These are phyloP conservation scores for Guillardia theta DNA, from an alignment of 78 protist species.

Conservation along the genomic window DNA sequence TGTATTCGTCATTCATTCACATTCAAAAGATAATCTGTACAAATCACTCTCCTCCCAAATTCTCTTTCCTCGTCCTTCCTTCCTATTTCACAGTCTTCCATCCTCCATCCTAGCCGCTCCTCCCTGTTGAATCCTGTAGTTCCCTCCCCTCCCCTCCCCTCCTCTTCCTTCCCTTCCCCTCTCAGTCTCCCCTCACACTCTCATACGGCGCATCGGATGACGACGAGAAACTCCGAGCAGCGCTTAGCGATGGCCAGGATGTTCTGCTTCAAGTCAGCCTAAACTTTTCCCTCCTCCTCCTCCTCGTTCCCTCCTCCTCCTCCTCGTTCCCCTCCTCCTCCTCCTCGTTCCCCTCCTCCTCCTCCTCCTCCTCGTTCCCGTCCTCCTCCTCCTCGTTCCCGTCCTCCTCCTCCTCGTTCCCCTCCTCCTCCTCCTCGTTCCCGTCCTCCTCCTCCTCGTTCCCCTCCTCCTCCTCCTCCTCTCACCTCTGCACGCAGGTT, in stretches of 20 bases:
- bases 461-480: not conserved
- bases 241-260: not conserved
- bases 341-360: not conserved
- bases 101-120: not conserved
- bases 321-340: not conserved
- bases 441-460: not conserved
- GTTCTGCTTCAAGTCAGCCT: too few species aligned
- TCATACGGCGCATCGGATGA: too few species aligned
- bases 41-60: not conserved
- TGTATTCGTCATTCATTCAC: too few species aligned
- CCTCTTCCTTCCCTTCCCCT: too few species aligned
- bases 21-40: too few species aligned
- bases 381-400: too few species aligned
- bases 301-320: not conserved
- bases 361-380: not conserved
- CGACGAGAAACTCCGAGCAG: not conserved
- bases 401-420: not conserved
- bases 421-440: not conserved
- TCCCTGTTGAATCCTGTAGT: not conserved
- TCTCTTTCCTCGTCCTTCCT: not conserved
- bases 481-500: not conserved
- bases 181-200: too few species aligned
- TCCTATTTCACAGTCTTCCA: not conserved
- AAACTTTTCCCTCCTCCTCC: too few species aligned
- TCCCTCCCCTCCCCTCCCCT: not conserved